Conservation (phyloP, 2,329 filamentous ascomycete genomes). For the Paecilomyces formosus region DNA sequence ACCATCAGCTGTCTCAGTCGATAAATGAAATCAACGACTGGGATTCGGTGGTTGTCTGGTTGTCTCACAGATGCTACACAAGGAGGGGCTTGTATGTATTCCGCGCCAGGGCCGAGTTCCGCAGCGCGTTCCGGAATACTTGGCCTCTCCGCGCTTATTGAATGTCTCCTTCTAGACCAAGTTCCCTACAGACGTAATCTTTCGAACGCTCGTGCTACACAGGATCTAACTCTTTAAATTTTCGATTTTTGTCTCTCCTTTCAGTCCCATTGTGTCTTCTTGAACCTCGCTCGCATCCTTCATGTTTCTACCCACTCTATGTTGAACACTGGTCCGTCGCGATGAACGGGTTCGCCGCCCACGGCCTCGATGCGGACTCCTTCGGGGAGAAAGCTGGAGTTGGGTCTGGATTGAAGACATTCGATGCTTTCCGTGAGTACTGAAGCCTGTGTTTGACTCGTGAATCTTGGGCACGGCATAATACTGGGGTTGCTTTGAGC, state of each 20-base stretch:
- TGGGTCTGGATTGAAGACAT: constrained; percentile 60
- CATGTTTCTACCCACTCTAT: constrained; percentile 17
- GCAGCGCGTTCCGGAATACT: constrained; percentile 4
- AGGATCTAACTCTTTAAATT: neutral
- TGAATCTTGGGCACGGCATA: neutral
- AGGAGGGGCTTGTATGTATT: neutral
- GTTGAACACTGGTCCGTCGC: constrained; percentile 14
- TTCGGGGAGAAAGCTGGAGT: constrained; percentile 65
- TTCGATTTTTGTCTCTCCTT: neutral
- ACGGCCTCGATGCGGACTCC: constrained; percentile 65
- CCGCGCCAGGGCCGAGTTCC: neutral
- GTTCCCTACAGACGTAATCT: neutral
- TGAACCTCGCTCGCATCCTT: constrained; percentile 8
- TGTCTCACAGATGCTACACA: no score
- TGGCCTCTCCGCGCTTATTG: constrained; percentile 9
- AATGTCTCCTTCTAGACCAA: neutral
- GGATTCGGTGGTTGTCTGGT: no score
- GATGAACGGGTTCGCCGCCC: constrained; percentile 75
- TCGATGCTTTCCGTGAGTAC: constrained; percentile 89
- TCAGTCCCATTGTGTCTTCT: constrained; percentile 2
- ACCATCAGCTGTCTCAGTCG: no score
- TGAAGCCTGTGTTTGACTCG: neutral
- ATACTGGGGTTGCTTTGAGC: neutral
- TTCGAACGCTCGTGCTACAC: neutral
- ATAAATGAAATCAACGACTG: no score